Conservation (phyloP, 2,329 filamentous ascomycete species). For the Sclerotinia trifoliorum region DNA sequence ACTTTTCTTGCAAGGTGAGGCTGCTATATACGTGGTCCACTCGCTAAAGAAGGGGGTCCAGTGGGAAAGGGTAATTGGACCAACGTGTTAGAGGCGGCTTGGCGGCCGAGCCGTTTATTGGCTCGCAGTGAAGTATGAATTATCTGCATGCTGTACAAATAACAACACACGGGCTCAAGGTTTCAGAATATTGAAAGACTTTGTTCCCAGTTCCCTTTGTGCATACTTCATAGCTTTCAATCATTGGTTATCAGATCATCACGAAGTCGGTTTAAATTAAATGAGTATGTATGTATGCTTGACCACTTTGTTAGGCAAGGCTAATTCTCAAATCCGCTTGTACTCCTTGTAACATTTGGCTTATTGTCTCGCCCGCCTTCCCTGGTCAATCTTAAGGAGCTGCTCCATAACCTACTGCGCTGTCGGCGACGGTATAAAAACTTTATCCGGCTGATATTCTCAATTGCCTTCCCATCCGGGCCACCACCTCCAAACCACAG, state of each 20-base stretch:
- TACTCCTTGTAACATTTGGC: not conserved
- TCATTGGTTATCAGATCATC: not conserved
- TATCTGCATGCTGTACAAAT: slow-evolving; percentile 8
- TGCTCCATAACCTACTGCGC: not conserved
- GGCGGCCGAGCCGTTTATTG: not conserved
- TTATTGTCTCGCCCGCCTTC: not conserved
- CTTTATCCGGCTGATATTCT: not conserved
- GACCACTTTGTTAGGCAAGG: too few relatives aligned
- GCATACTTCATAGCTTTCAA: not conserved
- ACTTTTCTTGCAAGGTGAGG: slow-evolving; percentile 7
- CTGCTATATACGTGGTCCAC: slow-evolving; percentile 23
- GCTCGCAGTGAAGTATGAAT: not conserved
- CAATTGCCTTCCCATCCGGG: slow-evolving; percentile 2
- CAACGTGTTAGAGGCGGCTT: not conserved
- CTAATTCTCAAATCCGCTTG: not conserved
- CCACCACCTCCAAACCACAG: not conserved
- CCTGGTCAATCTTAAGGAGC: not conserved
- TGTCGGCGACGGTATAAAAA: not conserved
- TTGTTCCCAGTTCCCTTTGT: not conserved
- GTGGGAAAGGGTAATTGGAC: slow-evolving; percentile 12
- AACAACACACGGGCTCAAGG: slow-evolving; percentile 10
- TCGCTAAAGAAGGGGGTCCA: slow-evolving; percentile 18
- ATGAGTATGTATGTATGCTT: not conserved
- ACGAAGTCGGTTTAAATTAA: not conserved
- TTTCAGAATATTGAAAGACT: not conserved